A percentile compares a stretch with the other conserved stretches of the same genome.
Conservation (phyloP, 1,284 basidiomycete genomes). For the Cronartium quercuum region DNA sequence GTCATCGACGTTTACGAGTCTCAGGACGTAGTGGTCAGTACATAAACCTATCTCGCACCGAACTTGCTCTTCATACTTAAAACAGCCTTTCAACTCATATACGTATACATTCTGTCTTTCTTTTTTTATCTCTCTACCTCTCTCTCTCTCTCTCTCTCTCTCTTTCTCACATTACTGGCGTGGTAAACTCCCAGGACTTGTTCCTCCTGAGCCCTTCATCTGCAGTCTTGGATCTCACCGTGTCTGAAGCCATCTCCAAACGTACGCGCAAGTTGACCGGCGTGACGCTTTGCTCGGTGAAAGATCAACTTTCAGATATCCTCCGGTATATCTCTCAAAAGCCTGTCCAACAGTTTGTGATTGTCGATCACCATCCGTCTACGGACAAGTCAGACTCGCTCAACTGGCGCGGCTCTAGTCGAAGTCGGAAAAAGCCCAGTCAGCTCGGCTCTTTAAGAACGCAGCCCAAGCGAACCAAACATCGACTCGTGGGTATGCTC, state of each 20-base stretch:
- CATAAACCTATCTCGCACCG: too few relatives aligned
- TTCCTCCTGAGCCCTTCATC: neutral
- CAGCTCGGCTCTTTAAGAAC: neutral
- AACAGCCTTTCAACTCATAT: neutral
- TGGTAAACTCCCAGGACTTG: neutral
- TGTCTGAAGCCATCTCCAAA: neutral
- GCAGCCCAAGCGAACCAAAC: neutral
- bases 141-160: too few relatives aligned
- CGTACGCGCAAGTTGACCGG: neutral
- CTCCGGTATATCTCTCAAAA: neutral
- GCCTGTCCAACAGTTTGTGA: neutral
- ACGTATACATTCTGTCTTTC: neutral
- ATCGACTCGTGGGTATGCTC: neutral
- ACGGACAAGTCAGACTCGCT: neutral
- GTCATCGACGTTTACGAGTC: neutral
- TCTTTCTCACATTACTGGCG: too few relatives aligned
- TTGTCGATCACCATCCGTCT: neutral
- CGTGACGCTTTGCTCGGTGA: neutral
- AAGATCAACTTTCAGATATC: neutral
- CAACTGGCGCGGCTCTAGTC: neutral
- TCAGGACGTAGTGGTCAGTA: neutral
- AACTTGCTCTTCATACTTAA: too few relatives aligned
- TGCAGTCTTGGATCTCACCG: slow-evolving; percentile 1
- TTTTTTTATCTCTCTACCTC: neutral
- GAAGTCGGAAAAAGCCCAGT: neutral